Evolutionary conservation across 805 yeast species (phyloP), one percentile per base, ranked within the genome.

Genomic region (Cyberlindnera suaveolens): DNA sequence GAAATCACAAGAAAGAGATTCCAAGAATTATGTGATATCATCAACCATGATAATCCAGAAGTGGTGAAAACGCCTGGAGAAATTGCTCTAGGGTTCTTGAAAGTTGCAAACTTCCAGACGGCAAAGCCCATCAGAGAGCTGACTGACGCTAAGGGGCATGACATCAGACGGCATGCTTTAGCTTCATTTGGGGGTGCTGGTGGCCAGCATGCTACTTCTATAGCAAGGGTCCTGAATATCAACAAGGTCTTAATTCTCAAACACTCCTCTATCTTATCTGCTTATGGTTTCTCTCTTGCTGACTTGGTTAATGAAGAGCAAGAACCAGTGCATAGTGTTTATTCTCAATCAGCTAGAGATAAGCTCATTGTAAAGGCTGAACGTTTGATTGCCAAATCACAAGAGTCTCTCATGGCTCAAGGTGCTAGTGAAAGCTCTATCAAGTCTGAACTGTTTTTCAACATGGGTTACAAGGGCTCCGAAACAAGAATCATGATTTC

Each of bases 151-250:
- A 67, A 66, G 50, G 77, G 77, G 30, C 67, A 60, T 44, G 68
- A 63, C 45, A 66, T 67, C 15, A 49, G 68, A 39, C 66, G 67
- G 35, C 75, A 72, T 50, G 64, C 63, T 23, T 56, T 72, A 43
- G 74, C 72, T 5, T 65, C 73, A 3, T 72, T 72, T 52, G 77
- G 77, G 43, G 77, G 76, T 43, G 73, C 75, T 38, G 77, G 76
- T 46, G 74, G 74, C 27, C 77, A 72, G 53, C 69, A 69, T 51
- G 67, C 72, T 29, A 61, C 62, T n/a, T 62, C 71, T 3, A 61
- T 72, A 40, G 74, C 75, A 7, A 59, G 60, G 48, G 63, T 61
- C 13, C 62, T 72, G 57, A 63, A 65, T 42, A 70, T 72, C 46
- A 57, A 58, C 19, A 61, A 62, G 40, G 75, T 70, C 17, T 49